These are phyloP conservation scores for Colletotrichum noveboracense DNA, from an alignment of 2,329 filamentous ascomycete species.

Conservation along the genomic window DNA sequence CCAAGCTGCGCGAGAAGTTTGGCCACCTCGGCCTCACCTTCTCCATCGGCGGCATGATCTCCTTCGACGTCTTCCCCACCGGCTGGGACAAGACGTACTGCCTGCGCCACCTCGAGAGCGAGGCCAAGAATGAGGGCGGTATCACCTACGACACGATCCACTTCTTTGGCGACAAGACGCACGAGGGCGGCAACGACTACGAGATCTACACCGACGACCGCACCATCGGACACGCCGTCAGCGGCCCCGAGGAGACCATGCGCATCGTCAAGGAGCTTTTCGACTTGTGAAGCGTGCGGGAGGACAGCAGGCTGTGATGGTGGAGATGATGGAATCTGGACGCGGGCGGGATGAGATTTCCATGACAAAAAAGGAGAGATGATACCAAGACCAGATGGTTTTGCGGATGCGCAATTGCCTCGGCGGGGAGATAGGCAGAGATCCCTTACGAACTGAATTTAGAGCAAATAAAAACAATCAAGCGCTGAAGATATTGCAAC, in stretches of 20 bases:
- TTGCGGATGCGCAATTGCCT: neutral
- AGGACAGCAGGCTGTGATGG: neutral
- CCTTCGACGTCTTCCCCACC: slow-evolving; percentile 94
- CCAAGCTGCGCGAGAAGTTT: slow-evolving; percentile 79
- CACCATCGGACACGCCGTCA: slow-evolving; percentile 86
- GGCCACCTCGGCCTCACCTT: slow-evolving; percentile 86
- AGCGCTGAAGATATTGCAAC: neutral
- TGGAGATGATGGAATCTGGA: no score
- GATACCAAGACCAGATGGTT: neutral
- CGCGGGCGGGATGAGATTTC: no score
- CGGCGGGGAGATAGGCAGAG: neutral
- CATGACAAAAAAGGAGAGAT: neutral
- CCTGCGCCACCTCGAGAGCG: slow-evolving; percentile 83
- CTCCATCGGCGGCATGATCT: slow-evolving; percentile 96
- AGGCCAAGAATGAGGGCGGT: slow-evolving; percentile 72
- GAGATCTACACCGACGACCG: slow-evolving; percentile 88
- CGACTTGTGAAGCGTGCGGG: slow-evolving; percentile 51
- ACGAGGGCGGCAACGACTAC: slow-evolving; percentile 89
- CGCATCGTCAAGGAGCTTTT: slow-evolving; percentile 83
- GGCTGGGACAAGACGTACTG: slow-evolving; percentile 69
- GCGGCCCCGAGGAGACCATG: slow-evolving; percentile 81
- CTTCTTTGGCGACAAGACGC: slow-evolving; percentile 98
- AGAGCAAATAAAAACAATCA: neutral
- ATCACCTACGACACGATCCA: slow-evolving; percentile 87
- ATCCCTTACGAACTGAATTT: neutral